phyloP scores from a whole-genome alignment of 2,329 filamentous ascomycete genomes.

The Venturia nashicola region DNA sequence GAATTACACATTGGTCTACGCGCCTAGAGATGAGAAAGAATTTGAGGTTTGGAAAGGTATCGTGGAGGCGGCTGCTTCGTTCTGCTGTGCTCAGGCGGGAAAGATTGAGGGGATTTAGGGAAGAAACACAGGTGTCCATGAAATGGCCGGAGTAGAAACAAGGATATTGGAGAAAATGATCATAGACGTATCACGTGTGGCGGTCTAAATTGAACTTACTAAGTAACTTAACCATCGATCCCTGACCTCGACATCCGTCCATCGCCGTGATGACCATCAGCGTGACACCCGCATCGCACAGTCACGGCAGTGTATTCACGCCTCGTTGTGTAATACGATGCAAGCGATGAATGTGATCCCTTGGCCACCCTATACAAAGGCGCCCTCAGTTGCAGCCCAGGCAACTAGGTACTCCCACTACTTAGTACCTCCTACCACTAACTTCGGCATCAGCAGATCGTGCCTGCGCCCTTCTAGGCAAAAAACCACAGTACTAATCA shows the following conservation, averaged over 20 bases:
- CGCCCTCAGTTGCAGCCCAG: no score
- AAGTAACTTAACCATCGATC: no score
- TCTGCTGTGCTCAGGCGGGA: not conserved
- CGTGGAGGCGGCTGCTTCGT: not conserved
- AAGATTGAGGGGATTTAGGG: not conserved
- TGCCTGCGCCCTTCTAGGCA: not conserved
- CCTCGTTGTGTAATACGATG: not conserved
- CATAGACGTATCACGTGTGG: no score
- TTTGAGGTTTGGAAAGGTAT: conserved; percentile 1
- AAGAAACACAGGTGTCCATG: no score
- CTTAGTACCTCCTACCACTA: no score
- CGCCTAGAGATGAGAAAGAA: not conserved
- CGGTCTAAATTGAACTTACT: no score
- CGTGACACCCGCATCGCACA: not conserved
- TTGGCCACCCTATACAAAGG: not conserved
- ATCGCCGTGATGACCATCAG: not conserved
- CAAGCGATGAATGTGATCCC: not conserved
- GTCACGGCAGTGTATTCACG: not conserved
- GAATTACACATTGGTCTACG: conserved; percentile 2
- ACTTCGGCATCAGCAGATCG: not conserved
- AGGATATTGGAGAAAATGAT: no score
- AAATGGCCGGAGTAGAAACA: no score
- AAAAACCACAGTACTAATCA: no score
- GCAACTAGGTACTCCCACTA: no score
- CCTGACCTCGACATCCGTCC: no score